A percentile compares a stretch with the other conserved stretches of the same genome.
phyloP scores from a whole-genome alignment of 2,329 filamentous ascomycete genomes.

The Colletotrichum euphorbiae region DNA sequence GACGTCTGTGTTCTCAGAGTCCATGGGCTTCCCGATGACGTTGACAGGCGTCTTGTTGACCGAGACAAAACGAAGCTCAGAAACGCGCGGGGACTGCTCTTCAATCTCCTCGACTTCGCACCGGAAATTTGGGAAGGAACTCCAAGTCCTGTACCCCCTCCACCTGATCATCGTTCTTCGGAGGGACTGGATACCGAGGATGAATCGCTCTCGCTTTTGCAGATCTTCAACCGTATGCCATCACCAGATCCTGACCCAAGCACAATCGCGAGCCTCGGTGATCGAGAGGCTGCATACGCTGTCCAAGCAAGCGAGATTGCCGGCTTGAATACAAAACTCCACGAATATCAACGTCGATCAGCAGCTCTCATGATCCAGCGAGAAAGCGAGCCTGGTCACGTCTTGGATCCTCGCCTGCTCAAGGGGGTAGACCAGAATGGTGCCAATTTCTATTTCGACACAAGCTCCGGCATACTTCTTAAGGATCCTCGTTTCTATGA shows the following conservation, averaged over 20 bases:
- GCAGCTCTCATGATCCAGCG: constrained; percentile 86
- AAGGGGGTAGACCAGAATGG: constrained; percentile 70
- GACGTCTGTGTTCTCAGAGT: constrained; percentile 59
- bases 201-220: constrained; percentile 68
- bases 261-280: constrained; percentile 61
- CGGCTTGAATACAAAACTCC: constrained; percentile 68
- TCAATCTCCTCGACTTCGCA: constrained; percentile 68
- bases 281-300: constrained; percentile 64
- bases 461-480: constrained; percentile 70
- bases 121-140: constrained; percentile 65
- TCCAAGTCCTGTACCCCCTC: not conserved
- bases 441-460: constrained; percentile 75
- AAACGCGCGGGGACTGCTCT: constrained; percentile 59
- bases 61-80: constrained; percentile 59
- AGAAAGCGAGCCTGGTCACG: constrained; percentile 73
- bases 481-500: constrained; percentile 80
- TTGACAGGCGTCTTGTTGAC: constrained; percentile 64
- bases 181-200: constrained; percentile 50
- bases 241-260: constrained; percentile 71
- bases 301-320: constrained; percentile 64
- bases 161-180: constrained; percentile 35
- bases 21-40: constrained; percentile 75
- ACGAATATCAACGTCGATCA: constrained; percentile 83
- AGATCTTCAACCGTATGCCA: constrained; percentile 79
- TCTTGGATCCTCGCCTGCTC: constrained; percentile 80